A percentile compares a stretch with the other conserved stretches of the same genome.
Evolutionary conservation across 179 eudicot genomes (phyloP).

Genomic region (Drosera spatulata): DNA sequence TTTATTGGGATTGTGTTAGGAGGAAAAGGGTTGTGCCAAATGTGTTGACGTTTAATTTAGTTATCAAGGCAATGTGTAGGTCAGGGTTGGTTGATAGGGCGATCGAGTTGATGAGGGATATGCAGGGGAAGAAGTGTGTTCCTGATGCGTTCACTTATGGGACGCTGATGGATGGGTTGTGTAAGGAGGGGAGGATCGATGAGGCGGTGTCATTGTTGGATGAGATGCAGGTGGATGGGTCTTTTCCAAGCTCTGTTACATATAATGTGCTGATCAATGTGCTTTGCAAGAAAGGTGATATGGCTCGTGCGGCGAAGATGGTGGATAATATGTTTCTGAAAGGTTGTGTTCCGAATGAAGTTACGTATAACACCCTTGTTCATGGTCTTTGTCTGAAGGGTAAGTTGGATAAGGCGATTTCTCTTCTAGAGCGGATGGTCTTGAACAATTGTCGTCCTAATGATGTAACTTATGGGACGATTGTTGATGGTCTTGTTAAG

Average conservation of each 20-base stretch:
- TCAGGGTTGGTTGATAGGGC: conserved; percentile 57
- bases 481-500: conserved; percentile 84
- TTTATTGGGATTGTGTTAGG: conserved; percentile 31
- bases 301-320: conserved; percentile 71
- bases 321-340: conserved; percentile 88
- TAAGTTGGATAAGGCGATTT: conserved; percentile 75
- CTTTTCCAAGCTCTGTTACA: conserved; percentile 47
- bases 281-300: conserved; percentile 71
- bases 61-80: conserved; percentile 62
- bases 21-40: conserved; percentile 34
- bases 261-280: conserved; percentile 77
- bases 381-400: conserved; percentile 80
- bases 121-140: conserved; percentile 32
- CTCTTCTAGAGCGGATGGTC: conserved; percentile 72
- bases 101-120: conserved; percentile 56
- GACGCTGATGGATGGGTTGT: conserved; percentile 91
- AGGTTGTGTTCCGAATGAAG: conserved; percentile 78
- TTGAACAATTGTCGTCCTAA: conserved; percentile 56
- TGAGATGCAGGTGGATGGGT: conserved; percentile 96
- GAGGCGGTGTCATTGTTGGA: conserved; percentile 81
- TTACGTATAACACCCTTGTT: conserved; percentile 81
- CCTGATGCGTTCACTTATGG: conserved; percentile 82
- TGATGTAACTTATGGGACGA: conserved; percentile 76
- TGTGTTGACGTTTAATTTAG: conserved; percentile 63
- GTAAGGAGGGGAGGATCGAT: conserved; percentile 61